Base-by-base conservation (phyloP, 2,329 filamentous ascomycete species). In the Periconia sp. region DNA sequence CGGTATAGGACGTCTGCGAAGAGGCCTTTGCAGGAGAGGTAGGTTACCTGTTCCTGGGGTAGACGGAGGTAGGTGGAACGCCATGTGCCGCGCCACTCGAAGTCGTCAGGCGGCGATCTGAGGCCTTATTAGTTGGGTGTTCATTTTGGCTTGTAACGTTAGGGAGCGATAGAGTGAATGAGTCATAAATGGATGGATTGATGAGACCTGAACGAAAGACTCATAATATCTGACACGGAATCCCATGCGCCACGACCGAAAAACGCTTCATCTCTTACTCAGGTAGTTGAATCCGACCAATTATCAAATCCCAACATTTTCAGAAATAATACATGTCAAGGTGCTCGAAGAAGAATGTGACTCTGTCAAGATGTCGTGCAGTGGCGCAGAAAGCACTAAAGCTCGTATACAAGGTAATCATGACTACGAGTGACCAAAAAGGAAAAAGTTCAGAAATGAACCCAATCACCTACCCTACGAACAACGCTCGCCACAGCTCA, bases 1-100 rank as follows among this genome's bases (percentile, higher is more conserved):
- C 92, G 83, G 69, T 96, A 89, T 17, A 97, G 78, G 6, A 88
- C 85, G 70, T 99, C 92, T 11, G 92, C 96, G 69, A 89, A 97
- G 37, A 97, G 83, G 58, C 85, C 83, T 37, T 79, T 79, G 71
- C 92, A 96, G 56, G 87, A 80, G 24, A 95, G 74, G 10, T 71
- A 75, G 25, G 83, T 78, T 34, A 81, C 76, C 43, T 78, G 73
- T 11, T 70, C 68, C 11, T 76, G 66, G 1, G 78, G 74, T 11
- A 89, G 74, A 24, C 78, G 78, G 26, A 95, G 78, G 57, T 86
- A 82, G 1, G 91, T 95, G 21, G 85, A 83, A 55, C 89, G 85
- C 92, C 92, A 97, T 39, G 88, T 87, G 31, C 89, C 89, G 59
- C 78, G 82, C 92, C 92, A 96, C 44, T 73, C 71, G 51, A 86